Conservation (phyloP, 805 yeast genomes). For the Wickerhamomyces canadensis region DNA sequence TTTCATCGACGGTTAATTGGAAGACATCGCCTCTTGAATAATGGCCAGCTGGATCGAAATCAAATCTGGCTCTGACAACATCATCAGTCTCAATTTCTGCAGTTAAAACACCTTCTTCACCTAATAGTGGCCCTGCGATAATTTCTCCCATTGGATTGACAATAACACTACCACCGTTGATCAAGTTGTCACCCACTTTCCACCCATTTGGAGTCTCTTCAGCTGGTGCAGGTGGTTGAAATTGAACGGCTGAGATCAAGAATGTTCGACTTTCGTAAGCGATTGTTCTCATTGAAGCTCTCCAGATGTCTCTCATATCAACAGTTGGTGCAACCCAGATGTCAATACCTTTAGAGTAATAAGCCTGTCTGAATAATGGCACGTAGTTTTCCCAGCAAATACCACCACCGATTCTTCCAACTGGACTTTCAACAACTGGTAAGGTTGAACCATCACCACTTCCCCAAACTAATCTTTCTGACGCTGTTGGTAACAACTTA, state of each 20-base stretch:
- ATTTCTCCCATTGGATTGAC: slow-evolving; percentile 38
- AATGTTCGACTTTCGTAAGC: slow-evolving; percentile 38
- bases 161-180: slow-evolving; percentile 37
- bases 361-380: slow-evolving; percentile 35
- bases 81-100: slow-evolving; percentile 36
- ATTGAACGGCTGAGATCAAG: slow-evolving; percentile 36
- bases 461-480: slow-evolving; percentile 41
- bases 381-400: slow-evolving; percentile 44
- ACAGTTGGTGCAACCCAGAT: slow-evolving; percentile 41
- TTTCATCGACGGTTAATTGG: slow-evolving; percentile 36
- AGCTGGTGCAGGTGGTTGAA: slow-evolving; percentile 27
- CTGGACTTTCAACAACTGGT: slow-evolving; percentile 30
- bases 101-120: slow-evolving; percentile 34
- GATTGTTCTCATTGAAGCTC: slow-evolving; percentile 35
- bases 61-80: slow-evolving; percentile 34
- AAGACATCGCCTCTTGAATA: slow-evolving; percentile 40
- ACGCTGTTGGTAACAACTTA: slow-evolving; percentile 39
- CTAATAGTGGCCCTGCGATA: slow-evolving; percentile 37
- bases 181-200: slow-evolving; percentile 27
- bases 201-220: slow-evolving; percentile 27
- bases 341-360: slow-evolving; percentile 38
- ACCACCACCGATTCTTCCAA: slow-evolving; percentile 38
- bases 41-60: slow-evolving; percentile 39
- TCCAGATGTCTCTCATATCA: slow-evolving; percentile 40
- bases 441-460: slow-evolving; percentile 43